These are phyloP conservation scores for Alternaria longipes DNA, from an alignment of 2,329 filamentous ascomycete genomes.

Conservation along the genomic window DNA sequence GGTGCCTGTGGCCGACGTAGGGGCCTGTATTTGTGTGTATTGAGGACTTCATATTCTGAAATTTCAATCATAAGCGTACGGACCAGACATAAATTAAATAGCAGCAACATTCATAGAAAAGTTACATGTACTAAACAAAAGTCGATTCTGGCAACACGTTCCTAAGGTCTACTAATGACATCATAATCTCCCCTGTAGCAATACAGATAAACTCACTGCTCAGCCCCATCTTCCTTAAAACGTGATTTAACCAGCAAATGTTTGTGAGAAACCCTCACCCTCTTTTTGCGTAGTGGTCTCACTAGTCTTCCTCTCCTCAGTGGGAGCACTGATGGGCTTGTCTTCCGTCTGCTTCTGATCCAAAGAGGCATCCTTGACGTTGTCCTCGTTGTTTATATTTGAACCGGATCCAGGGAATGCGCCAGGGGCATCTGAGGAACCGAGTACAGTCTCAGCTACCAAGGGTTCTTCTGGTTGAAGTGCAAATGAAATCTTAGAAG, in stretches of 20 bases:
- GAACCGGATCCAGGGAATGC: conserved; percentile 29
- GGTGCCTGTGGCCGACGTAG: background rate
- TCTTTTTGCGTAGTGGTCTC: conserved; percentile 12
- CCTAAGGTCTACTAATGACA: background rate
- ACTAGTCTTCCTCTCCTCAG: conserved; percentile 14
- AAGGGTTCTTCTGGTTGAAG: conserved; percentile 21
- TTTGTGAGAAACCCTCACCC: conserved; percentile 13
- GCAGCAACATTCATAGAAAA: background rate
- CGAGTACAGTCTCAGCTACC: conserved; percentile 20
- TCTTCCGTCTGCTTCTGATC: conserved; percentile 19
- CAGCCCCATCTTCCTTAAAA: background rate
- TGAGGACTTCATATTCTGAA: background rate
- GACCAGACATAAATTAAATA: background rate
- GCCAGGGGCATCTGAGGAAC: conserved; percentile 31
- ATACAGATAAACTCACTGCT: background rate
- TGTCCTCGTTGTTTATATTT: conserved; percentile 13
- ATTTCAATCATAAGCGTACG: background rate
- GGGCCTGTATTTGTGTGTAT: background rate
- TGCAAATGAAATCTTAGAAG: conserved; percentile 10
- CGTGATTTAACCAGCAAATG: conserved; percentile 4
- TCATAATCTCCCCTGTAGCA: background rate
- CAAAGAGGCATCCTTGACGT: conserved; percentile 5
- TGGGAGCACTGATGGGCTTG: background rate
- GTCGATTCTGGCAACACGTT: background rate
- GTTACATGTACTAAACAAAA: background rate